These are phyloP conservation scores for Paraphaeosphaeria sporulosa DNA, from an alignment of 2,329 filamentous ascomycete genomes.

Conservation along the genomic window DNA sequence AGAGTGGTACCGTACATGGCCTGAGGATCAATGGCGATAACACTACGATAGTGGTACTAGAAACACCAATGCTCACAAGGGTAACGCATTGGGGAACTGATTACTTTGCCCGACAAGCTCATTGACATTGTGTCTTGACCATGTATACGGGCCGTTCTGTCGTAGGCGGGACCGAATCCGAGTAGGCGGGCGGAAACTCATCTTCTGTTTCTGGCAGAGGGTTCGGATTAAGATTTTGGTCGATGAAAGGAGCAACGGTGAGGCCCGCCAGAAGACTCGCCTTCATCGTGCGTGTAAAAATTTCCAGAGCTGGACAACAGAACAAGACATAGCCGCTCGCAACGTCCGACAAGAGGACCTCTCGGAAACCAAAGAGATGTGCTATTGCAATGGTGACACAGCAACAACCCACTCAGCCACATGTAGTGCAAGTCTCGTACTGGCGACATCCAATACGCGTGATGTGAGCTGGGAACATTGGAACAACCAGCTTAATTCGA, in stretches of 20 bases:
- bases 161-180: not conserved
- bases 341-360: not conserved
- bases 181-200: not conserved
- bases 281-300: not conserved
- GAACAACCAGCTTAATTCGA: conserved; percentile 10
- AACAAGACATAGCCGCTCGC: not conserved
- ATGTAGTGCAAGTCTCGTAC: conserved; percentile 7
- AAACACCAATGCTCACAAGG: conserved; percentile 14
- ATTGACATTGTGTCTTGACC: not conserved
- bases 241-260: not conserved
- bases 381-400: not conserved
- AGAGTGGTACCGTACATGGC: conserved; percentile 2
- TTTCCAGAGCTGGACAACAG: not conserved
- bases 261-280: not conserved
- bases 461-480: conserved; percentile 14
- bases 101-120: not conserved
- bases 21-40: not conserved
- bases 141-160: not conserved
- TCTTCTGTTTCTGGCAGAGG: not conserved
- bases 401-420: conserved; percentile 7
- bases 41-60: conserved; percentile 4
- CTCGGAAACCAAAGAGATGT: not conserved
- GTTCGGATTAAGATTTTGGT: not conserved
- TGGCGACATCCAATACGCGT: not conserved
- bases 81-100: conserved; percentile 13